Evolutionary conservation across 2,329 filamentous ascomycete species (phyloP), one percentile per base, ranked within the genome.

Genomic region (Fusarium newnesense): DNA sequence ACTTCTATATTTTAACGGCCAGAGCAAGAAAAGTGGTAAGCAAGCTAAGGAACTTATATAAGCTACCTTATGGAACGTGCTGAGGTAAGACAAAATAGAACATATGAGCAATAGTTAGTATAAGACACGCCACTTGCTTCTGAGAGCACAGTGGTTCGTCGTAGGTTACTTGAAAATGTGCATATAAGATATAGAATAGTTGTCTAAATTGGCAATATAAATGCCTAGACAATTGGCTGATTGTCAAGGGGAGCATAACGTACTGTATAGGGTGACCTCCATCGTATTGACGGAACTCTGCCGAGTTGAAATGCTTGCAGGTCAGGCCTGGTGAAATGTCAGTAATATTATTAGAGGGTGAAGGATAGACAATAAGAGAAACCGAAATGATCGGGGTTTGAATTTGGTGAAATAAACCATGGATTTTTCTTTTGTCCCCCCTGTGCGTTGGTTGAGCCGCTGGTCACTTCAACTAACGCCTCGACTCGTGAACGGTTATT

Each of bases 1-100:
- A 91, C 68, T 57, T 80, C 79, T 80, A 73, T 86, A 83, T 5
- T 87, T 87, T 32, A 91, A 75, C 62, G 91, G 84, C 88, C 90
- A 92, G 28, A 85, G 76, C 21, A 84, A 73, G 72, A 86, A 87
- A 76, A 88, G 87, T 2, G 87, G 84, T 26, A 82, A 84, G 46
- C 84, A 78, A 19, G 87, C 87, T 89, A 67, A 43, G 12, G 7
- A 16, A 18, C 18, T 39, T 3, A 10, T 36, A 18, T 37, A 16
- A 46, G 32, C 40, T 53, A 24, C 24, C 24, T 24, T 24, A 63
- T 61, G 18, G 12, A 9, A 11, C 13, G 28, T 13, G 18, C 12
- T 4, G 26, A 11, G 24, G 21, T 21, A 11, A n/a, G 37, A 39
- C n/a, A 46, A 4, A 47, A 8, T 24, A 32, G 21, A 13, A 26